Percentiles rank a stretch among this genome's conserved stretches.
These are phyloP conservation scores for Eimeria mitis DNA, from an alignment of 169 alveolate genomes.

Conservation along the genomic window DNA sequence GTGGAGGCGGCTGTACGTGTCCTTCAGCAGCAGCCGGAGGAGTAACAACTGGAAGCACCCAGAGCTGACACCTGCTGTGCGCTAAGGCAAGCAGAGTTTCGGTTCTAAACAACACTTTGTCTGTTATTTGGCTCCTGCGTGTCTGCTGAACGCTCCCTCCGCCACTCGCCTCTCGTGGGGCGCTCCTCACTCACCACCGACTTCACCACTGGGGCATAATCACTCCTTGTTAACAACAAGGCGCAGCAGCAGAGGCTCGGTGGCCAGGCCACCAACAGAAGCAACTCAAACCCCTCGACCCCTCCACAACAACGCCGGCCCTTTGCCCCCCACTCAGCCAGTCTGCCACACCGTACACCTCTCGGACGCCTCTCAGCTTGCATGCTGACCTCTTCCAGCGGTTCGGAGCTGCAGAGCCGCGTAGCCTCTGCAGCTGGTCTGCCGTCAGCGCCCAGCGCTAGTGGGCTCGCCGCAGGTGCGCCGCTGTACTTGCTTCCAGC, in stretches of 20 bases:
- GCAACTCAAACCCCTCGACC: constrained; percentile 21
- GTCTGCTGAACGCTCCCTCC: constrained; percentile 63
- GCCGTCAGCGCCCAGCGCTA: neutral
- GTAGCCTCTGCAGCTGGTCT: neutral
- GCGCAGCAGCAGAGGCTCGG: constrained; percentile 20
- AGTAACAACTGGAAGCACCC: constrained; percentile 67
- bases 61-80: constrained; percentile 62
- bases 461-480: constrained; percentile 4
- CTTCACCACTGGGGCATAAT: constrained; percentile 40
- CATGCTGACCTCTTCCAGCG: constrained; percentile 24
- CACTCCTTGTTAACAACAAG: neutral
- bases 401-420: constrained; percentile 3
- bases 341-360: constrained; percentile 6
- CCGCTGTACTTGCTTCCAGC: neutral
- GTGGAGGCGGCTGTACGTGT: constrained; percentile 73
- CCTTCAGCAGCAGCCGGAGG: constrained; percentile 69
- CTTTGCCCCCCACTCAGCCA: constrained; percentile 32
- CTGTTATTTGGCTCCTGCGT: constrained; percentile 62
- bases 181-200: constrained; percentile 71
- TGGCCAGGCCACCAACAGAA: constrained; percentile 8
- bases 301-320: neutral
- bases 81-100: constrained; percentile 59
- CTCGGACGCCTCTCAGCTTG: neutral
- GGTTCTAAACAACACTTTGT: constrained; percentile 41
- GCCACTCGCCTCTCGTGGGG: constrained; percentile 72